Evolutionary conservation across 768 basidiomycete species (phyloP).

Genomic region (Calocybe indica): DNA sequence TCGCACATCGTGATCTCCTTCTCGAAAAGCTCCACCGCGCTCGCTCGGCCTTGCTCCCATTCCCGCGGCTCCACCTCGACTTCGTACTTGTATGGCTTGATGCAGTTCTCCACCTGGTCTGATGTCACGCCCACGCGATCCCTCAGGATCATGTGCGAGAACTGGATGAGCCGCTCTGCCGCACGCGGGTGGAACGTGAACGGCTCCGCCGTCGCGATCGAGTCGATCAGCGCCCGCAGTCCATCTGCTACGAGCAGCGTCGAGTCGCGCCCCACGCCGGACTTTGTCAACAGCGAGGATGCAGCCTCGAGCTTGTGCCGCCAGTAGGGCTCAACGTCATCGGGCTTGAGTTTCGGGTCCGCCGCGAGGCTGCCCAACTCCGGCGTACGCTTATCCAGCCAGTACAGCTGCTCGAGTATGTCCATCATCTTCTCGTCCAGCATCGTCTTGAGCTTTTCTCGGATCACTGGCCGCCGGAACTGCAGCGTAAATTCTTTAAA

Average conservation of each 20-base stretch:
- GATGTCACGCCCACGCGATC: slow-evolving; percentile 93
- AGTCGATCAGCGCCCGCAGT: slow-evolving; percentile 81
- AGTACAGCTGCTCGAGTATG: slow-evolving; percentile 94
- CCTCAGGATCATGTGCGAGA: slow-evolving; percentile 88
- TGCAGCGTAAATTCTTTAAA: slow-evolving; percentile 83
- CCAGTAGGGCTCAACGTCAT: slow-evolving; percentile 89
- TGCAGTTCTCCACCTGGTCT: slow-evolving; percentile 99
- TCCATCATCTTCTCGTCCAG: slow-evolving; percentile 97
- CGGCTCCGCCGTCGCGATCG: slow-evolving; percentile 84
- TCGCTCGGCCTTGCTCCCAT: slow-evolving; percentile 81
- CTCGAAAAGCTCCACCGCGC: slow-evolving; percentile 75
- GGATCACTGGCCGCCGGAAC: slow-evolving; percentile 86
- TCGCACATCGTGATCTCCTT: slow-evolving; percentile 84
- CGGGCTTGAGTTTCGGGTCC: slow-evolving; percentile 63
- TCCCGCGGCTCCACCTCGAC: slow-evolving; percentile 91
- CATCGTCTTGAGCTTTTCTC: slow-evolving; percentile 85
- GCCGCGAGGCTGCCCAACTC: slow-evolving; percentile 70
- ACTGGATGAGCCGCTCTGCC: slow-evolving; percentile 84
- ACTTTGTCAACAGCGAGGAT: slow-evolving; percentile 88
- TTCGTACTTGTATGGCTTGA: slow-evolving; percentile 99
- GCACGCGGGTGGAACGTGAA: slow-evolving; percentile 88
- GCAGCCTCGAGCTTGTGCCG: slow-evolving; percentile 95
- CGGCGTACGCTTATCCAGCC: slow-evolving; percentile 81
- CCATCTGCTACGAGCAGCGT: slow-evolving; percentile 95
- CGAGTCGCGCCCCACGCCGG: slow-evolving; percentile 90